Base-by-base conservation (phyloP, 2,329 filamentous ascomycete species). In the Fusarium vanettenii region DNA sequence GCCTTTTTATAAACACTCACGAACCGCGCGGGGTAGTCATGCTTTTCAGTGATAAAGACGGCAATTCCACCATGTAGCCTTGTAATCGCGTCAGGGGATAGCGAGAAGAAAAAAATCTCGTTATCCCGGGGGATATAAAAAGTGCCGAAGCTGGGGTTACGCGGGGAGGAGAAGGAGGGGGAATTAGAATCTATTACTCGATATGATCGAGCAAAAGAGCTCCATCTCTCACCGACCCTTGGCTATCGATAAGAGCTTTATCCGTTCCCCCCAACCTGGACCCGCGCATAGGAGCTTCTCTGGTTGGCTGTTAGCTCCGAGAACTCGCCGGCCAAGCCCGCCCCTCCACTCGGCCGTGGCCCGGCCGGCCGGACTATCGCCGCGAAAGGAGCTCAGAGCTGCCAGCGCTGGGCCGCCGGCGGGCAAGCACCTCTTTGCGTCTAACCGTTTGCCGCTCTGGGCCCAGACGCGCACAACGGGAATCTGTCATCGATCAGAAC, bases 1-100 rank as follows among this genome's bases (percentile, higher is more conserved):
- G 27, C 39, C 50, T 52, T 80, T 55, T 80, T 79, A 62, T 72
- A 80, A 79, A 67, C 68, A 66, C 63, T 48, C 35, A 61, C 57
- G 60, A 57, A 66, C 57, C 35, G 71, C 67, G 70, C 70, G 69
- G 71, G 73, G 74, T 79, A 75, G 45, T 39, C 56, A 59, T 41
- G 22, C 56, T 39, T 39, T 39, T 27, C 22, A 25, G 33, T 11
- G 56, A 56, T 18, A 48, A 39, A 27, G 20, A 37, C 29, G 50
- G 56, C 41, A 20, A 70, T 68, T 50, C 65, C 76, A 77, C 65
- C 71, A 79, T 79, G 66, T n/a, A 39, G 43, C 62, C 41, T 56
- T 18, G 60, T 6, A 50, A 79, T 75, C 62, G 68, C 73, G 75
- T 74, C 70, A 70, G 64, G 45, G 22, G 22, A 25, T 25, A 48